These are phyloP conservation scores for Rhodomyrtus tomentosa DNA, from an alignment of 345 rosid genomes.

Conservation along the genomic window DNA sequence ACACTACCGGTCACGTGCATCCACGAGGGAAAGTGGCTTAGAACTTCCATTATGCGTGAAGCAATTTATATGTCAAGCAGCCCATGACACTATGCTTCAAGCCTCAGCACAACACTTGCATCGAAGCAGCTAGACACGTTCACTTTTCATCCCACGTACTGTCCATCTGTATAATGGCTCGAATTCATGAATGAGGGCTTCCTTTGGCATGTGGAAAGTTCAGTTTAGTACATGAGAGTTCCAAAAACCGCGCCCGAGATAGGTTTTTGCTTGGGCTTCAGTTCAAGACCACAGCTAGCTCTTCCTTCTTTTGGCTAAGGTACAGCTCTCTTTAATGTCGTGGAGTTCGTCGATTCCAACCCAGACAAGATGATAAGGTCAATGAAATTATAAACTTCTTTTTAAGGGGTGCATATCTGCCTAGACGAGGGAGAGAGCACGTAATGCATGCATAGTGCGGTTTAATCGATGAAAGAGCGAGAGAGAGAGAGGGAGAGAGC, in stretches of 20 bases:
- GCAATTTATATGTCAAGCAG: background rate
- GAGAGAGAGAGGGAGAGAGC: background rate
- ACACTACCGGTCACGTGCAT: background rate
- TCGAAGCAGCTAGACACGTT: background rate
- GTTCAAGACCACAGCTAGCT: background rate
- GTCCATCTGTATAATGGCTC: background rate
- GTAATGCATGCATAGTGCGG: background rate
- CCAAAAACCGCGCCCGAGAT: background rate
- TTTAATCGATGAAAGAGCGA: background rate
- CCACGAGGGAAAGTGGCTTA: background rate
- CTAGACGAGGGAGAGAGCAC: background rate
- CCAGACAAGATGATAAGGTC: background rate
- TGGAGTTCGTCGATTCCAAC: background rate
- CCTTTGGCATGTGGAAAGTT: background rate
- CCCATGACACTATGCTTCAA: background rate
- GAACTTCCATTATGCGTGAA: background rate
- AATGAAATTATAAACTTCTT: background rate
- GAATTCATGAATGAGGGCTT: background rate
- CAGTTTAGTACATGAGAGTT: background rate
- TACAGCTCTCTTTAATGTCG: background rate
- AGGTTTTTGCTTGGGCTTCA: background rate
- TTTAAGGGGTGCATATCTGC: background rate
- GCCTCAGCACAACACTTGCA: background rate
- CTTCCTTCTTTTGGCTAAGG: background rate
- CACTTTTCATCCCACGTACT: background rate